Conservation (phyloP, 345 rosid genomes). For the Noccaea bulbosa region DNA sequence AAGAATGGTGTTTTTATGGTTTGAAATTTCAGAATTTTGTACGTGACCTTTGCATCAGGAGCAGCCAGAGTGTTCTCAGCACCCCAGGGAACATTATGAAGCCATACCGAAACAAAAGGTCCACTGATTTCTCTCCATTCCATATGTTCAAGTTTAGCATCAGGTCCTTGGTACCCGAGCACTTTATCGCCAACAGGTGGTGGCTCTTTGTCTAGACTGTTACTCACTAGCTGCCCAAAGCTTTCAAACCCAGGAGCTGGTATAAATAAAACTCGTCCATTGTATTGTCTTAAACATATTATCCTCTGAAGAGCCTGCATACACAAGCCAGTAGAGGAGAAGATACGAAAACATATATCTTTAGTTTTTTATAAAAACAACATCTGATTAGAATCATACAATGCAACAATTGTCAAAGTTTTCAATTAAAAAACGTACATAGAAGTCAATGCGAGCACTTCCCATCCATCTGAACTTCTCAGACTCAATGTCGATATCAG, state of each 20-base stretch:
- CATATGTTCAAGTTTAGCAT: slow-evolving; percentile 47
- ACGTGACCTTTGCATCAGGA: slow-evolving; percentile 85
- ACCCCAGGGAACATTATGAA: slow-evolving; percentile 99
- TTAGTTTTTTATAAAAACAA: neutral
- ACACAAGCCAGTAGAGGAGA: neutral
- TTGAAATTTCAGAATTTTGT: neutral
- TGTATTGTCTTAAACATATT: slow-evolving; percentile 64
- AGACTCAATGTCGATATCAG: slow-evolving; percentile 93
- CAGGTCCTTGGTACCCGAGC: slow-evolving; percentile 70
- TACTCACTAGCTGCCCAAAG: slow-evolving; percentile 66
- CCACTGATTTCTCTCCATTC: slow-evolving; percentile 85
- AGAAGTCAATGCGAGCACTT: slow-evolving; percentile 75
- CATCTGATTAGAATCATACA: neutral
- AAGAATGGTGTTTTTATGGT: neutral
- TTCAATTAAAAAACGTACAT: slow-evolving; percentile 56
- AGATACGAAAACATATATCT: neutral
- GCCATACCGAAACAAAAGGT: slow-evolving; percentile 94
- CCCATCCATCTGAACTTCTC: slow-evolving; percentile 98
- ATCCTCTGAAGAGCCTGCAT: slow-evolving; percentile 73
- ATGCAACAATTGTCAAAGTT: neutral
- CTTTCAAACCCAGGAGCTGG: slow-evolving; percentile 94
- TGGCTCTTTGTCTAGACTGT: slow-evolving; percentile 43
- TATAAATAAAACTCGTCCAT: slow-evolving; percentile 68
- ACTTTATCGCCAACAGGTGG: slow-evolving; percentile 32
- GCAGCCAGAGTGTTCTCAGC: slow-evolving; percentile 76